Conservation (phyloP, 805 yeast species). For the Starmerella cellae region DNA sequence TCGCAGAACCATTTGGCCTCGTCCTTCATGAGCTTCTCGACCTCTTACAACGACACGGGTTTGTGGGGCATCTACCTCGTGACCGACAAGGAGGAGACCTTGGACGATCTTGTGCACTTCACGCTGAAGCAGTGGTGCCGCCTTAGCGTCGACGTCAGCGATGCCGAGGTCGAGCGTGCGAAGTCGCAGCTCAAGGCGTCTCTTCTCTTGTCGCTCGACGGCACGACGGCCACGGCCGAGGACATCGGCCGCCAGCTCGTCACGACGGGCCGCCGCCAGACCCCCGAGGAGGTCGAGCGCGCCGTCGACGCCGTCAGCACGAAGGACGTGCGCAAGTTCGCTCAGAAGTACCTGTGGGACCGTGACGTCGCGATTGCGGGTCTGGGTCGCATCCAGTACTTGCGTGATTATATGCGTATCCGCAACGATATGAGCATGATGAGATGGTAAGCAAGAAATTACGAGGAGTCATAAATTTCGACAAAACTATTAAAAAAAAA, state of each 20-base stretch:
- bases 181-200: constrained; percentile 93
- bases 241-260: constrained; percentile 96
- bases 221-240: constrained; percentile 91
- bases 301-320: constrained; percentile 66
- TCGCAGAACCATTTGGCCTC: constrained; percentile 62
- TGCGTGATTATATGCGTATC: constrained; percentile 57
- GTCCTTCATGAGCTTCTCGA: constrained; percentile 90
- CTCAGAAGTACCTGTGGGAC: constrained; percentile 61
- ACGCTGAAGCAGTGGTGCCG: constrained; percentile 81
- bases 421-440: constrained; percentile 35
- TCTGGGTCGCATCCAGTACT: constrained; percentile 60
- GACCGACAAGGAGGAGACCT: constrained; percentile 57
- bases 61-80: constrained; percentile 93
- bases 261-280: constrained; percentile 70
- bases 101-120: constrained; percentile 57
- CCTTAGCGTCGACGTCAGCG: constrained; percentile 65
- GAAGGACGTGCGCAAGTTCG: constrained; percentile 77
- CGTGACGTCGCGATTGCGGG: constrained; percentile 88
- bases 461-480: not conserved
- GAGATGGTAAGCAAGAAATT: constrained; percentile 24
- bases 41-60: constrained; percentile 95
- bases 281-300: constrained; percentile 61
- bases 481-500: no score
- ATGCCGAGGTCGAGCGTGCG: constrained; percentile 82
- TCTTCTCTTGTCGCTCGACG: constrained; percentile 74